These are phyloP conservation scores for Vigna trinervia DNA, from an alignment of 306 rosid species.

Conservation along the genomic window DNA sequence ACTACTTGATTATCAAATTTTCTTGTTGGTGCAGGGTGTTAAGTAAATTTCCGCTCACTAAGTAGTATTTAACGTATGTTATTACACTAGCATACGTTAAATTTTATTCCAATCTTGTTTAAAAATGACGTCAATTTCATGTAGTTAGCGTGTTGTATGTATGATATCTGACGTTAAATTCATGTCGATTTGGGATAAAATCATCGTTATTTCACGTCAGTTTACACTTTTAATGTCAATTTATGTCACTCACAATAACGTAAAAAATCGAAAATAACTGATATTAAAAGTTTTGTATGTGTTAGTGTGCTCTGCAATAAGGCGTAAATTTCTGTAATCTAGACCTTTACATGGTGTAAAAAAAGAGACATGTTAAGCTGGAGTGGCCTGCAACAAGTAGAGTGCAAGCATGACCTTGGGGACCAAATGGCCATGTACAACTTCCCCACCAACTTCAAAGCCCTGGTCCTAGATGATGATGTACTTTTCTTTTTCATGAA, in stretches of 20 bases:
- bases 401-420: background rate
- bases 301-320: background rate
- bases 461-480: background rate
- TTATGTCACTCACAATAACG: too few species aligned
- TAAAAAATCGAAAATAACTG: too few species aligned
- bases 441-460: background rate
- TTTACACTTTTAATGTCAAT: too few species aligned
- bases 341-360: background rate
- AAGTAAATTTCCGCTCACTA: background rate
- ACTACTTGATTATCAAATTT: background rate
- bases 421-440: conserved; percentile 15
- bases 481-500: background rate
- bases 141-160: too few species aligned
- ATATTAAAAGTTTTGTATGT: too few species aligned
- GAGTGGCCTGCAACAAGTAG: conserved; percentile 14
- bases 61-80: too few species aligned
- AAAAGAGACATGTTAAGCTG: background rate
- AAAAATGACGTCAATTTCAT: too few species aligned
- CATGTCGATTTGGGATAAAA: too few species aligned
- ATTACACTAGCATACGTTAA: too few species aligned
- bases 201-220: too few species aligned
- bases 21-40: background rate
- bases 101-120: too few species aligned
- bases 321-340: background rate
- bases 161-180: too few species aligned